Evolutionary conservation across 2,329 filamentous ascomycete species (phyloP), one percentile per base, ranked within the genome.

Genomic region (Cladophialophora immunda): DNA sequence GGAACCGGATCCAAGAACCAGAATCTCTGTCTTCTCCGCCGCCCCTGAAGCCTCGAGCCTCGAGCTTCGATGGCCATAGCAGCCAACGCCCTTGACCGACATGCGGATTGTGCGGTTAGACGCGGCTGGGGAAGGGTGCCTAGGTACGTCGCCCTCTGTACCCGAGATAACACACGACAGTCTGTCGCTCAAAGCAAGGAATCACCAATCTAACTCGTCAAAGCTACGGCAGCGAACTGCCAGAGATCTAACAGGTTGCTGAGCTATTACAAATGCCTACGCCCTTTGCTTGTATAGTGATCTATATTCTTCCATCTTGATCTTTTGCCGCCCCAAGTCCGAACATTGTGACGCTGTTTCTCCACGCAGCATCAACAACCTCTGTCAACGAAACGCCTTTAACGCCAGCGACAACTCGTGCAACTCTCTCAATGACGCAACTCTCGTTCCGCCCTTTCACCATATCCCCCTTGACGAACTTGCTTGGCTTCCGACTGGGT

Each of bases 331-430:
- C 57, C 17, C 36, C 29, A 9, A 61, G 29, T 34, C 41, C 34
- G 29, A 79, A 79, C 77, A 79, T 79, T 5, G 64, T 65, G 6
- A 68, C 52, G 55, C 78, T 80, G 60, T 81, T 81, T 13, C 70
- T 63, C 75, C 76, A 81, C 6, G 79, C 78, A 1, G 76, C 78
- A 8, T 79, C 73, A 0, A 77, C 78, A 27, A 85, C 78, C 55
- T 84, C 79, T 22, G n/a, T 83, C 78, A 84, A 76, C 1, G 69
- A 50, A 1, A 81, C 47, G 0, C 79, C 82, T 66, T 82, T 84
- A 58, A 86, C 47, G 27, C 22, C 47, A 11, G 22, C 45, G 19
- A 9, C 45, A 50, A 50, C 45, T 17, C 45, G n/a, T 19, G 45
- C 45, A 19, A 9, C 47, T 53, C 47, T 53, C 17, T 27, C 22